These are phyloP conservation scores for Starmerella gropengiesseri DNA, from an alignment of 805 yeast species.

Conservation along the genomic window DNA sequence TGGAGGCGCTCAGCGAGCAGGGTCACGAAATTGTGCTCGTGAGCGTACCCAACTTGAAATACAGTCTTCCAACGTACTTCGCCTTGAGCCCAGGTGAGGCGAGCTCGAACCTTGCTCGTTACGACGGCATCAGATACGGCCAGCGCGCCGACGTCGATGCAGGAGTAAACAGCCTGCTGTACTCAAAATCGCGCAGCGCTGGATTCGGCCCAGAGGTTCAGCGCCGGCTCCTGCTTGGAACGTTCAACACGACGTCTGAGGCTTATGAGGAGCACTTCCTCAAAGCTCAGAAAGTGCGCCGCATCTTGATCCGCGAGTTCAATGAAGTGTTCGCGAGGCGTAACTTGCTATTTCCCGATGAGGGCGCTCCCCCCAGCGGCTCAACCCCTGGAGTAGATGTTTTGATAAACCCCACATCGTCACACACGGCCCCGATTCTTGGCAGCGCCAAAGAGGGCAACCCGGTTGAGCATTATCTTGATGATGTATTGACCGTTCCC, in stretches of 20 bases:
- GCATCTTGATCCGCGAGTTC: conserved; percentile 51
- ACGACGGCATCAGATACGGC: conserved; percentile 86
- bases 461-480: conserved; percentile 54
- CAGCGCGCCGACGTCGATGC: conserved; percentile 33
- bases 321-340: conserved; percentile 42
- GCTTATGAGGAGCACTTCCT: conserved; percentile 62
- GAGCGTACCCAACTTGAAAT: conserved; percentile 57
- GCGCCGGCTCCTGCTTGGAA: conserved; percentile 74
- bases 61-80: conserved; percentile 70
- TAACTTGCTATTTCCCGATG: conserved; percentile 25
- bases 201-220: conserved; percentile 79
- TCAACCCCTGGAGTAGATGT: conserved; percentile 41
- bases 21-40: conserved; percentile 52
- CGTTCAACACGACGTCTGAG: conserved; percentile 70
- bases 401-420: conserved; percentile 62
- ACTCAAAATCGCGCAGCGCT: conserved; percentile 46
- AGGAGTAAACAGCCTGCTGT: conserved; percentile 31
- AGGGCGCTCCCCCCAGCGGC: conserved; percentile 8
- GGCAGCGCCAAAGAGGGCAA: conserved; percentile 34
- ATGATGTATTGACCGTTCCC: conserved; percentile 82
- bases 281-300: conserved; percentile 61
- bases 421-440: conserved; percentile 44
- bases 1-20: conserved; percentile 35
- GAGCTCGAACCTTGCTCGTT: conserved; percentile 78
- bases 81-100: conserved; percentile 90